phyloP scores from a whole-genome alignment of 164 flowering plant genomes.

The Protea cynaroides region DNA sequence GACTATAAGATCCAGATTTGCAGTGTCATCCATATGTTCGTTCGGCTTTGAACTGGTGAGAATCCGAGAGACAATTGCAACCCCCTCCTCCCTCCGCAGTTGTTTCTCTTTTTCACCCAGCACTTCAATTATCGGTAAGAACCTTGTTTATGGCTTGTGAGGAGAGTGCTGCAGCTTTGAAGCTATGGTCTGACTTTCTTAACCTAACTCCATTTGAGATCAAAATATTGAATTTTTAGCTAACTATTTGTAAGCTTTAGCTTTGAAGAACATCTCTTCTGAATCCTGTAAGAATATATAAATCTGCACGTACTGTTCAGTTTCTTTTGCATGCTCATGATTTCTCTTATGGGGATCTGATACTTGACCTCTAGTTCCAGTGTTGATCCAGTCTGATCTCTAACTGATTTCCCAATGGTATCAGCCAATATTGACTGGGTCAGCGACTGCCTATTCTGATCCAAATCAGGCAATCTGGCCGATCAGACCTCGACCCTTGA shows the following conservation, averaged over 20 bases:
- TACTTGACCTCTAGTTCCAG: neutral
- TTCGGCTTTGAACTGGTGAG: neutral
- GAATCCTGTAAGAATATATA: neutral
- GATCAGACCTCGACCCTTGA: too few species aligned
- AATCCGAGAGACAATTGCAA: neutral
- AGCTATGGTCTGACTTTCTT: neutral
- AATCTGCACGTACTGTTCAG: neutral
- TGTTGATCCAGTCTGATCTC: neutral
- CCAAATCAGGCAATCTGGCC: too few species aligned
- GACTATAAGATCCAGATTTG: conserved; percentile 1
- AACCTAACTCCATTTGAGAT: neutral
- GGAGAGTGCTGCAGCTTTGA: neutral
- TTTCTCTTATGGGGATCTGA: neutral
- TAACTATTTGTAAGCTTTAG: neutral
- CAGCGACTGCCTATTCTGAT: too few species aligned
- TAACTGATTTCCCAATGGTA: too few species aligned
- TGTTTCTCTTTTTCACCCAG: neutral
- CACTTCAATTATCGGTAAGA: neutral
- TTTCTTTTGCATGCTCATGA: neutral
- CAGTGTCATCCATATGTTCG: neutral
- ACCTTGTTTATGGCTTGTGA: neutral
- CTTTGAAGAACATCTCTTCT: neutral
- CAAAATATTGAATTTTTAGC: neutral
- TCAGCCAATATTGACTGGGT: too few species aligned
- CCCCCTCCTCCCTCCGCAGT: neutral